Evolutionary conservation across 495 filamentous ascomycete species (phyloP).

Genomic region (Xylaria sp.): DNA sequence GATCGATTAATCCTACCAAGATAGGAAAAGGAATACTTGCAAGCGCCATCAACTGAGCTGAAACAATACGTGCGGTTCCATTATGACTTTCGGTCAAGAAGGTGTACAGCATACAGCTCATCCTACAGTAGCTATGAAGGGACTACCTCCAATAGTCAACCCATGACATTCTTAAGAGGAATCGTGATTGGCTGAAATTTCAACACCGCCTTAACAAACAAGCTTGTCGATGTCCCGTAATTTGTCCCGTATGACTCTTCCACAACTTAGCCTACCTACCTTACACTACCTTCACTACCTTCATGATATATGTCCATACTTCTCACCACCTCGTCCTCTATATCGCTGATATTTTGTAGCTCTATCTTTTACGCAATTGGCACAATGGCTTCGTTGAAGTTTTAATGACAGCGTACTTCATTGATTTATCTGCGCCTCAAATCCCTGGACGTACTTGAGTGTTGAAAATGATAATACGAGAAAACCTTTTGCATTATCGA

Average conservation of each 20-base stretch:
- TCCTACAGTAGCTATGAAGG: neutral
- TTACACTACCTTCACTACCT: no score
- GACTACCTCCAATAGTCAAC: conserved; percentile 1
- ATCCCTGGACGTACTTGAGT: neutral
- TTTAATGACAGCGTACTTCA: conserved; percentile 22
- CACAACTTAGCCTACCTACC: neutral
- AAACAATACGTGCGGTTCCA: neutral
- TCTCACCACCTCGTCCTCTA: conserved; percentile 11
- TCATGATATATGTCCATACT: neutral
- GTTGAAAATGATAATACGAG: conserved; percentile 68
- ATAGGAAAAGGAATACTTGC: neutral
- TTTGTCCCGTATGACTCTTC: conserved; percentile 18
- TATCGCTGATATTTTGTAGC: neutral
- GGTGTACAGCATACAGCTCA: neutral
- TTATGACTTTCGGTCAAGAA: neutral
- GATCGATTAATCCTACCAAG: neutral
- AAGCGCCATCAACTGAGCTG: neutral
- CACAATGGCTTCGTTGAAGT: conserved; percentile 31
- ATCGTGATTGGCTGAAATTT: conserved; percentile 8
- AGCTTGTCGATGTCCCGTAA: neutral
- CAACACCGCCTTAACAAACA: conserved; percentile 4
- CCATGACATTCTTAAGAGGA: neutral
- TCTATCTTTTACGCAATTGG: neutral
- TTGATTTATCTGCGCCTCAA: conserved; percentile 7
- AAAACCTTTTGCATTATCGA: conserved; percentile 48